Evolutionary conservation across 2,329 filamentous ascomycete species (phyloP).

Genomic region (Hymenoscyphus salicellus): DNA sequence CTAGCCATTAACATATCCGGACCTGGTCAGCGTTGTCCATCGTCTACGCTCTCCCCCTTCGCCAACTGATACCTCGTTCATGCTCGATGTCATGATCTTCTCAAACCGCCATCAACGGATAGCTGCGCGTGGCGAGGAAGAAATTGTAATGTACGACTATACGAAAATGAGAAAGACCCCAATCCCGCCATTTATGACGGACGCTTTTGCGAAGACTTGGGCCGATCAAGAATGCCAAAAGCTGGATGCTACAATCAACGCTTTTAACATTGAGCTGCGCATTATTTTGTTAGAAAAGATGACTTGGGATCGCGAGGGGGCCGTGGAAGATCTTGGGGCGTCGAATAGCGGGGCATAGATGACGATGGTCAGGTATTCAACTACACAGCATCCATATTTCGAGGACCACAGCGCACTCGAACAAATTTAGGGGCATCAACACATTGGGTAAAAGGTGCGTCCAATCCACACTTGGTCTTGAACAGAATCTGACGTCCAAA

Average conservation of each 20-base stretch:
- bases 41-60: constrained; percentile 52
- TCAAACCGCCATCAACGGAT: constrained; percentile 71
- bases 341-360: background rate
- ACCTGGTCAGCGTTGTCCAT: constrained; percentile 79
- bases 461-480: background rate
- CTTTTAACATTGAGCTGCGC: constrained; percentile 63
- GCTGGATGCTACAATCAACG: constrained; percentile 50
- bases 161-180: constrained; percentile 52
- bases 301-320: constrained; percentile 71
- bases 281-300: constrained; percentile 64
- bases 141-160: constrained; percentile 79
- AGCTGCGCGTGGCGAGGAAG: constrained; percentile 73
- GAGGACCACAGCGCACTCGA: background rate
- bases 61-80: constrained; percentile 47
- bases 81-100: constrained; percentile 62
- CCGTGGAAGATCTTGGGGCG: constrained; percentile 65
- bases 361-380: background rate
- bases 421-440: background rate
- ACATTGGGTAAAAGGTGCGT: background rate
- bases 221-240: constrained; percentile 59
- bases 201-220: constrained; percentile 58
- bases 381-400: background rate
- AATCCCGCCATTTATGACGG: constrained; percentile 59
- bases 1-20: constrained; percentile 79
- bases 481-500: background rate